phyloP scores from a whole-genome alignment of 2,329 filamentous ascomycete genomes.

The Rhynchosporium agropyri region DNA sequence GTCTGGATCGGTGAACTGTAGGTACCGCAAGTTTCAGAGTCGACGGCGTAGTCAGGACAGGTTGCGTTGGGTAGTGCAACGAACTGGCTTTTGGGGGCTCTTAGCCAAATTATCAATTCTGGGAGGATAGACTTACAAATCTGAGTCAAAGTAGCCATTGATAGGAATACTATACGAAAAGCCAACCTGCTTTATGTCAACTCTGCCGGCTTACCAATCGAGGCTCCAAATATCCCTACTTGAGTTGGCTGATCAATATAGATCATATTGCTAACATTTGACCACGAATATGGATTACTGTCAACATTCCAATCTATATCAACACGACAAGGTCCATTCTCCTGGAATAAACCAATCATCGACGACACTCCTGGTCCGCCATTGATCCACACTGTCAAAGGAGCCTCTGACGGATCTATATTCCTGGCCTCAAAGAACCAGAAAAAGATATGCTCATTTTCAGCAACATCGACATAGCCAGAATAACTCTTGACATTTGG shows the following conservation, averaged over 20 bases:
- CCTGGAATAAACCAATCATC: conserved; percentile 64
- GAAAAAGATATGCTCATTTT: conserved; percentile 47
- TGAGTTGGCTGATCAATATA: conserved; percentile 42
- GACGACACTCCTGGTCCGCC: conserved; percentile 66
- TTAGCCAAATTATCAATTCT: conserved; percentile 18
- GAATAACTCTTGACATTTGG: conserved; percentile 48
- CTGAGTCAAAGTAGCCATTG: conserved; percentile 33
- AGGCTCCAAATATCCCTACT: conserved; percentile 13
- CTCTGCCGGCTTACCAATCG: neutral
- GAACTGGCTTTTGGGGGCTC: conserved; percentile 36
- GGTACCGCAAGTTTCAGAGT: conserved; percentile 53
- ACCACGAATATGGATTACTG: conserved; percentile 61
- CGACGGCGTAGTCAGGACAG: conserved; percentile 53
- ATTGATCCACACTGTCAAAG: conserved; percentile 65
- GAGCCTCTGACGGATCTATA: conserved; percentile 50
- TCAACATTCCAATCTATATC: conserved; percentile 45
- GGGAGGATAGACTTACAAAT: conserved; percentile 16
- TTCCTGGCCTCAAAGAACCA: conserved; percentile 51
- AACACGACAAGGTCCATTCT: conserved; percentile 53
- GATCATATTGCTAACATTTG: conserved; percentile 57
- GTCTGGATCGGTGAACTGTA: conserved; percentile 55
- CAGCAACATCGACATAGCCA: conserved; percentile 48
- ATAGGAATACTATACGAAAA: conserved; percentile 45
- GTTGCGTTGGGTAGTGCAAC: conserved; percentile 49
- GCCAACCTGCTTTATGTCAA: conserved; percentile 29